Evolutionary conservation across 108 stramenopile species (phyloP).

Genomic region (Chaetoceros tenuissimus): DNA sequence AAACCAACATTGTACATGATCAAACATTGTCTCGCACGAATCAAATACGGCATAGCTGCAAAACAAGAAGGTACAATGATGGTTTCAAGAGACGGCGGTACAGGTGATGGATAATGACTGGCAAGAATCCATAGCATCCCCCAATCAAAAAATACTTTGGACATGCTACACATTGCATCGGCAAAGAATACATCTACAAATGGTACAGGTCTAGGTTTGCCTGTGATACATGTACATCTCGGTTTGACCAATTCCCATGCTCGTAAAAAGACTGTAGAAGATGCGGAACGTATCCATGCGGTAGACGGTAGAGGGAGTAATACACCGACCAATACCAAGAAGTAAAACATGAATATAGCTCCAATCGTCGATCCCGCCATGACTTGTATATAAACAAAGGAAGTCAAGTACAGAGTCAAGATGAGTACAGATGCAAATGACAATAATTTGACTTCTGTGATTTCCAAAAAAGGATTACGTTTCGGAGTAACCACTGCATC

Average conservation of each 20-base stretch:
- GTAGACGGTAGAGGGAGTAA: conserved; percentile 46
- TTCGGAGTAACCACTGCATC: neutral
- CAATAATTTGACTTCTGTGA: conserved; percentile 51
- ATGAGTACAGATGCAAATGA: conserved; percentile 44
- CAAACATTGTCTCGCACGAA: conserved; percentile 78
- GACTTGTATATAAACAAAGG: conserved; percentile 54
- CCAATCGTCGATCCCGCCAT: conserved; percentile 55
- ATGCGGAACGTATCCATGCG: conserved; percentile 52
- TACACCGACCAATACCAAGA: conserved; percentile 39
- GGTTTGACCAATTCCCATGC: conserved; percentile 64
- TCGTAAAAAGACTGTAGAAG: conserved; percentile 43
- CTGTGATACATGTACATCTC: conserved; percentile 43
- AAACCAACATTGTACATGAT: conserved; percentile 68
- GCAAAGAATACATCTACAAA: conserved; percentile 84
- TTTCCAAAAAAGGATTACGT: conserved; percentile 6
- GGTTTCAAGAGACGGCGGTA: conserved; percentile 45
- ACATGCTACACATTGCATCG: conserved; percentile 75
- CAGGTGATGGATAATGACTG: conserved; percentile 70
- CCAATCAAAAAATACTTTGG: conserved; percentile 87
- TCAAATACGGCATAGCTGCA: conserved; percentile 69
- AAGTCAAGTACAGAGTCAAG: conserved; percentile 44
- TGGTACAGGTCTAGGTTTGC: conserved; percentile 50
- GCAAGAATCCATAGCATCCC: conserved; percentile 76
- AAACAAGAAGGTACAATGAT: conserved; percentile 62
- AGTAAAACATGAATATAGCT: conserved; percentile 67